These are phyloP conservation scores for Myotisia sp. DNA, from an alignment of 2,329 filamentous ascomycete species.

Conservation along the genomic window DNA sequence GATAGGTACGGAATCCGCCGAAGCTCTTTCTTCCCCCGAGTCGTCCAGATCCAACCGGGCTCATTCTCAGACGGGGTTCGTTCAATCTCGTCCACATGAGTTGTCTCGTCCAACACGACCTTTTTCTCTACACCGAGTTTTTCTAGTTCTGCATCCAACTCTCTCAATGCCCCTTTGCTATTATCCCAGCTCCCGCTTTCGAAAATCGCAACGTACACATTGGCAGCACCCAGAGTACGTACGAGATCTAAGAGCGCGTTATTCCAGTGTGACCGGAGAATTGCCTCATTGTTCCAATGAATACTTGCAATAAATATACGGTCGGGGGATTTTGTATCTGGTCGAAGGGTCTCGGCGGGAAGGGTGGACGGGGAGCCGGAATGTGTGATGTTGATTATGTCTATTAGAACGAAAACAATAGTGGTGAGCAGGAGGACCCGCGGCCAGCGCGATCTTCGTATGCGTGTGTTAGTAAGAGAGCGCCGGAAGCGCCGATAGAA, in stretches of 20 bases:
- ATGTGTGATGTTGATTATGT: constrained; percentile 1
- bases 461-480: too few species aligned
- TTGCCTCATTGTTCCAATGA: constrained; percentile 51
- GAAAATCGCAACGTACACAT: constrained; percentile 53
- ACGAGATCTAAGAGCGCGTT: constrained; percentile 45
- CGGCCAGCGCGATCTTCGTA: too few species aligned
- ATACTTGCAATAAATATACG: constrained; percentile 52
- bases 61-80: constrained; percentile 30
- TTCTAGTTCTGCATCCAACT: constrained; percentile 43
- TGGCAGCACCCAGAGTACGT: constrained; percentile 43
- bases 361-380: constrained; percentile 1
- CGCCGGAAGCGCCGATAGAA: too few species aligned
- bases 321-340: neutral
- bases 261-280: constrained; percentile 51
- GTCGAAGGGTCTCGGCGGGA: neutral
- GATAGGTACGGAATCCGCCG: constrained; percentile 57
- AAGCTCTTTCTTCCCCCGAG: constrained; percentile 39
- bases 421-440: too few species aligned
- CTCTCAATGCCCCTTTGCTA: constrained; percentile 46
- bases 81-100: constrained; percentile 44
- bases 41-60: constrained; percentile 51
- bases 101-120: constrained; percentile 44
- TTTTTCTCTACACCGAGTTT: constrained; percentile 39
- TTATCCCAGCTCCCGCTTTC: constrained; percentile 58
- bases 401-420: too few species aligned